Conservation (phyloP, 2,329 filamentous ascomycete species). For the Onygenales sp. region DNA sequence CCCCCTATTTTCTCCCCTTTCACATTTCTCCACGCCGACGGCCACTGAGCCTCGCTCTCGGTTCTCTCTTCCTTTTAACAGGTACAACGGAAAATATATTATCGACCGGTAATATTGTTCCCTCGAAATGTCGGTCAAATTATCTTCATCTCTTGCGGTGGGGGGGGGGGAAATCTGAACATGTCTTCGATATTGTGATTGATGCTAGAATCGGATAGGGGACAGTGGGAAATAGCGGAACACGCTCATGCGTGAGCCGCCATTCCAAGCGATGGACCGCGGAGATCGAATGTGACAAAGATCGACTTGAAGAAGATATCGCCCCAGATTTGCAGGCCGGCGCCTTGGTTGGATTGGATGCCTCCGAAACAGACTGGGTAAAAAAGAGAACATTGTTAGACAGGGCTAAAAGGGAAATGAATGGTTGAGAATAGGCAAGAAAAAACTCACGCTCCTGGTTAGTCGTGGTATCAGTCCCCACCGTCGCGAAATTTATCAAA, state of each 20-base stretch:
- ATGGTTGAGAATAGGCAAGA: neutral
- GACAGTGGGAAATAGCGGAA: neutral
- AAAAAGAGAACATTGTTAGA: constrained; percentile 9
- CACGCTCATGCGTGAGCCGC: constrained; percentile 30
- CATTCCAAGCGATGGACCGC: constrained; percentile 42
- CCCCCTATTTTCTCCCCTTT: too few species aligned
- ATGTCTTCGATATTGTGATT: too few species aligned
- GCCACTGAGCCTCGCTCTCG: too few species aligned
- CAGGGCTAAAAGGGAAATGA: neutral
- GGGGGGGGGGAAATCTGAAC: too few species aligned
- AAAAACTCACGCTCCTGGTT: constrained; percentile 28
- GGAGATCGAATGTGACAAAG: constrained; percentile 50
- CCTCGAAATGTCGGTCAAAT: too few species aligned
- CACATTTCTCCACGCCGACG: too few species aligned
- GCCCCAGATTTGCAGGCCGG: constrained; percentile 49
- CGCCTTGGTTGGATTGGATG: constrained; percentile 49
- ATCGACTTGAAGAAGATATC: constrained; percentile 52
- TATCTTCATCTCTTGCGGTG: too few species aligned
- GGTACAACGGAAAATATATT: too few species aligned
- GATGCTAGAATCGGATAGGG: too few species aligned
- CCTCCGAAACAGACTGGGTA: constrained; percentile 47
- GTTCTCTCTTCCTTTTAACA: too few species aligned
- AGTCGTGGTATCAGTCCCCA: constrained; percentile 35
- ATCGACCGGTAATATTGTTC: too few species aligned
- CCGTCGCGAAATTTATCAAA: constrained; percentile 47